These are phyloP conservation scores for Alternaria arborescens DNA, from an alignment of 2,329 filamentous ascomycete genomes.

Conservation along the genomic window DNA sequence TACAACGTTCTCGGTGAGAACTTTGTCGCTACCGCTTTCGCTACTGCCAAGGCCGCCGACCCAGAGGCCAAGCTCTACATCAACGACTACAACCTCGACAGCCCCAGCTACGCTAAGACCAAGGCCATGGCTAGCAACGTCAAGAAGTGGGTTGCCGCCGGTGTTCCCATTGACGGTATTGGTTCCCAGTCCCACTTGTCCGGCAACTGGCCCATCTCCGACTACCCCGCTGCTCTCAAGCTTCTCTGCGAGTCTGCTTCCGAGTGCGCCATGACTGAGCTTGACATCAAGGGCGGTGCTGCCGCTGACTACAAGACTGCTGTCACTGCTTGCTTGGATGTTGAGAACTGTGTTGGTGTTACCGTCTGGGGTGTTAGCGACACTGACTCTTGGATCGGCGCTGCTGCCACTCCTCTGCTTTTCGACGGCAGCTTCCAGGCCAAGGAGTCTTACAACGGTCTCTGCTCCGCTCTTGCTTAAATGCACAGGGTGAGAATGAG, in stretches of 20 bases:
- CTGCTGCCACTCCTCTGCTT: slow-evolving; percentile 49
- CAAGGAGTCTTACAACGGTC: slow-evolving; percentile 52
- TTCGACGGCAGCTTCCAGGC: slow-evolving; percentile 54
- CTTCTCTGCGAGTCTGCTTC: slow-evolving; percentile 61
- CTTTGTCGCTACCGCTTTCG: slow-evolving; percentile 75
- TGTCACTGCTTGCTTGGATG: slow-evolving; percentile 64
- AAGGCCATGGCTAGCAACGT: slow-evolving; percentile 66
- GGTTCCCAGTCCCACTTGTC: slow-evolving; percentile 66
- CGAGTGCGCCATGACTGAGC: slow-evolving; percentile 72
- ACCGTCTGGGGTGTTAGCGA: slow-evolving; percentile 67
- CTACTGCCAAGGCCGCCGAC: slow-evolving; percentile 71
- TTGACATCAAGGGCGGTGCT: slow-evolving; percentile 69
- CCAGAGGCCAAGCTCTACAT: slow-evolving; percentile 75
- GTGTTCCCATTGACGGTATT: slow-evolving; percentile 72
- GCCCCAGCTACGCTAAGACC: slow-evolving; percentile 66
- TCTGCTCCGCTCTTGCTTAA: slow-evolving; percentile 28
- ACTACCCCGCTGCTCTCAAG: slow-evolving; percentile 60
- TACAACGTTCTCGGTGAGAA: slow-evolving; percentile 73
- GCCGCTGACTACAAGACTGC: slow-evolving; percentile 65
- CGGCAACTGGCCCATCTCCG: slow-evolving; percentile 54
- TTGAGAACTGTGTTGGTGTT: slow-evolving; percentile 69
- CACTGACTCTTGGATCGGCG: slow-evolving; percentile 54
- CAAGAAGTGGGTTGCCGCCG: slow-evolving; percentile 68
- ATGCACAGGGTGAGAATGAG: not conserved
- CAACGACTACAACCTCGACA: slow-evolving; percentile 74